These are phyloP conservation scores for Tricholomella constricta DNA, from an alignment of 768 basidiomycete genomes.

Conservation along the genomic window DNA sequence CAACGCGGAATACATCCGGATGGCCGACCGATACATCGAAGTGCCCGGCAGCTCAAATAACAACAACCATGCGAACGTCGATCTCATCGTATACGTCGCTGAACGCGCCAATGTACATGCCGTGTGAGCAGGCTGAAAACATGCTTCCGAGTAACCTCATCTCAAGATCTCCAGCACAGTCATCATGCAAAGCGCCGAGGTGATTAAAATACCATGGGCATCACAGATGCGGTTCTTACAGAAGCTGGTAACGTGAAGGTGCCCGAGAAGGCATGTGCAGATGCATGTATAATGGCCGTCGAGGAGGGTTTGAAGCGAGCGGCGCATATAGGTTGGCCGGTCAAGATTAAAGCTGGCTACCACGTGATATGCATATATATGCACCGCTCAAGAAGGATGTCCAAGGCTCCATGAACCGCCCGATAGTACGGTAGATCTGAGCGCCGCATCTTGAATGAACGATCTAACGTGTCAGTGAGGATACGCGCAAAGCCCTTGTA, in stretches of 20 bases:
- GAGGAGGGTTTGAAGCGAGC: constrained; percentile 86
- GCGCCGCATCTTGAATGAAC: too few relatives aligned
- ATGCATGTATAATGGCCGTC: constrained; percentile 86
- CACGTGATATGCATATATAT: too few relatives aligned
- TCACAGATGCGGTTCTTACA: constrained; percentile 82
- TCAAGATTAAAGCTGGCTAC: constrained; percentile 99
- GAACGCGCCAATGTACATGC: constrained; percentile 97
- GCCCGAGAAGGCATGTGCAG: constrained; percentile 84
- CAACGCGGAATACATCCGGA: constrained; percentile 99
- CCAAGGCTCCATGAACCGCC: too few relatives aligned
- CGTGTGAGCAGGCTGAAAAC: constrained; percentile 99
- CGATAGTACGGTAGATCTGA: too few relatives aligned
- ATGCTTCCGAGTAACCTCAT: constrained; percentile 98
- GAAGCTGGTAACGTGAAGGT: constrained; percentile 91
- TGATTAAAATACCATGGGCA: constrained; percentile 99
- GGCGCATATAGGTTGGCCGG: constrained; percentile 90
- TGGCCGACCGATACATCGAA: constrained; percentile 99
- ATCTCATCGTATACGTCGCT: constrained; percentile 97
- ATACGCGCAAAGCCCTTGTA: too few relatives aligned
- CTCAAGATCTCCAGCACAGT: constrained; percentile 99
- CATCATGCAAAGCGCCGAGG: constrained; percentile 94
- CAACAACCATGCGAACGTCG: constrained; percentile 99
- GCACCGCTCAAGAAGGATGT: too few relatives aligned
- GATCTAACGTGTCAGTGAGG: too few relatives aligned
- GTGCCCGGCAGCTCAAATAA: constrained; percentile 98